Evolutionary conservation across 1,139 yeast genomes (phyloP), one percentile per base, ranked within the genome.

Genomic region (Zygosaccharomyces sapae): DNA sequence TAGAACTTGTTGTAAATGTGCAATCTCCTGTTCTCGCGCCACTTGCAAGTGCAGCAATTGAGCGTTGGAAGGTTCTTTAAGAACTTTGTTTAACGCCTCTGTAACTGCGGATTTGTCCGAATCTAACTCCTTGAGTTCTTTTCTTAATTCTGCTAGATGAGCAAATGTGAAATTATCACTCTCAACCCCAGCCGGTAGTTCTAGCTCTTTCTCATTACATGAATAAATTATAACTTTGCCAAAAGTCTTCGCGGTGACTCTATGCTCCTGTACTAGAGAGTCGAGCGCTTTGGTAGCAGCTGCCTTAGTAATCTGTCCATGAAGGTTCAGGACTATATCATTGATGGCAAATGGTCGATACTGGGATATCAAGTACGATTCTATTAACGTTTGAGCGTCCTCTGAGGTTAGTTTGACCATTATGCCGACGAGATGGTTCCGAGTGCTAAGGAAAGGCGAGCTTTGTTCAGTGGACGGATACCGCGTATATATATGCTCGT

Each of bases 281-380:
- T 70, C 71, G 41, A 72, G 51, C 1, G 68, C 55, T 40, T 56
- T 59, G 0, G 56, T 39, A 49, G 70, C 65, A 20, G 55, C 58
- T 5, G 64, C 45, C 48, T 68, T 70, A 20, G 61, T 56, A 1
- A 70, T 51, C 43, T 57, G 57, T 46, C 65, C 68, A 45, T 70
- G 73, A 43, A 71, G 48, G 45, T 71, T 72, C 34, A 66, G 61
- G 8, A 68, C 58, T 10, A 72, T 60, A 55, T 72, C 75, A 35
- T 65, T 62, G 3, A 68, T 56, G 0, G 71, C 71, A 51, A 68
- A 69, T 6, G 75, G 76, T 45, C 70, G 63, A 57, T 70, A 73
- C 55, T 68, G 73, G 4, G 62, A 57, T 33, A 55, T 59, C 56
- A 73, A 55, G 51, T 72, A 72, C 3, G 56, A 48, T 45, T 56